Evolutionary conservation across 75 land plant genomes (phyloP), one percentile per base, ranked within the genome.

Genomic region (Sequoiadendron giganteum): DNA sequence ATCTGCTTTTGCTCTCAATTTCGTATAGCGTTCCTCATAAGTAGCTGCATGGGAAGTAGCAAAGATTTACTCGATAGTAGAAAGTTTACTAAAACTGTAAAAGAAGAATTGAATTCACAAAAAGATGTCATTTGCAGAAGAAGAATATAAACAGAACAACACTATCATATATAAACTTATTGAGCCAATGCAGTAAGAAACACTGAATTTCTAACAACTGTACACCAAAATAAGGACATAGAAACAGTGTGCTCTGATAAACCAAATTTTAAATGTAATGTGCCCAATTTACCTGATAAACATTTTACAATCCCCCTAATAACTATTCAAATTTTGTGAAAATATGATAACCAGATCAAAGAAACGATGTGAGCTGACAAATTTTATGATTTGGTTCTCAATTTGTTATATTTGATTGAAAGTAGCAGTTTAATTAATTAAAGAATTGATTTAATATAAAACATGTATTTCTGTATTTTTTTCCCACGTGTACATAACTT

Each of bases 1-100:
- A 40, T 42, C 32, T 47, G 84, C n/a, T 82, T 82, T 82, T 82
- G 52, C 52, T 10, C 84, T 45, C 32, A 45, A 47, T 82, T 82
- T 82, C 32, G 28, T 82, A 28, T 11, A 54, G 30, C 84, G 84
- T 47, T 82, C 84, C 84, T 82, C 84, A 45, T 82, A 82, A 47
- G 84, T 82, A 82, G 84, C 84, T 82, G 84, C 84, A 82, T 45
- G 25, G 3, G 47, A 43, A 47, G 52, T 43, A 82, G 52, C 47
- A 28, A 47, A 75, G 47, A 42, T 47, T 82, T 82, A 82, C 1
- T 82, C 47, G n/a, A 82, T 28, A 47, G n/a, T 28, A 82, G 32
- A 11, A 82, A 43, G 15, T 9, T 6, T 45, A 82, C 32, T 47
- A n/a, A 82, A 82, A 47, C 32, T 82, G 49, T 47, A 13, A 82